Evolutionary conservation across 345 rosid species (phyloP).

Genomic region (Syzygium oleosum): DNA sequence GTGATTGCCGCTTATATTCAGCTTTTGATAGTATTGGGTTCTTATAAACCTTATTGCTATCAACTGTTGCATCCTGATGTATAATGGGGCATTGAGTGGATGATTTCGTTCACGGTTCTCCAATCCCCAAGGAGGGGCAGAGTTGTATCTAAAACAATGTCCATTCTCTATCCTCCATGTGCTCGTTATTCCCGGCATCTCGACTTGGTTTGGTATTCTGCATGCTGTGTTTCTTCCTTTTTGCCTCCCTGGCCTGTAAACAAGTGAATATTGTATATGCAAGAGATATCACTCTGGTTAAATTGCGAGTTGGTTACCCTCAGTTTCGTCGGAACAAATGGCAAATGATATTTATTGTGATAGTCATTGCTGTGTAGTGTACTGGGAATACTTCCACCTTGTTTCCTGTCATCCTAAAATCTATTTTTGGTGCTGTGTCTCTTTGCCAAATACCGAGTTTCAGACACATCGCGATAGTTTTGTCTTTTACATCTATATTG

Average conservation of each 20-base stretch:
- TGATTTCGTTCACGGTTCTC: not conserved
- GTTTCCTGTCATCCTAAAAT: not conserved
- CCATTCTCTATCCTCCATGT: not conserved
- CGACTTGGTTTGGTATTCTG: not conserved
- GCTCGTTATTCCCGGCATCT: not conserved
- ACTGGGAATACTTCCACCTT: not conserved
- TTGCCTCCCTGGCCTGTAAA: not conserved
- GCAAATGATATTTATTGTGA: not conserved
- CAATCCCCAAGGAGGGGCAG: not conserved
- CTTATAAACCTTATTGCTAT: not conserved
- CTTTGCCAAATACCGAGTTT: not conserved
- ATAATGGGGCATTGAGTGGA: not conserved
- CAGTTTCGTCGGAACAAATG: not conserved
- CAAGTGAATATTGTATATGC: slow-evolving; percentile 3
- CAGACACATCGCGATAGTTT: not conserved
- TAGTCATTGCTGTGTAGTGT: not conserved
- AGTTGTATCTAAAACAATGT: not conserved
- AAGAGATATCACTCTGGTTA: slow-evolving; percentile 1
- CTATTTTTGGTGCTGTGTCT: not conserved
- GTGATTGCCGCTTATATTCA: slow-evolving; percentile 12
- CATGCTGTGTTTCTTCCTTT: not conserved
- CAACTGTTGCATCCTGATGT: not conserved
- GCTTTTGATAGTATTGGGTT: not conserved
- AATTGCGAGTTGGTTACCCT: not conserved
- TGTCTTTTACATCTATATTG: not conserved